Evolutionary conservation across 2,329 filamentous ascomycete genomes (phyloP).

Genomic region (Penicillium paneum): DNA sequence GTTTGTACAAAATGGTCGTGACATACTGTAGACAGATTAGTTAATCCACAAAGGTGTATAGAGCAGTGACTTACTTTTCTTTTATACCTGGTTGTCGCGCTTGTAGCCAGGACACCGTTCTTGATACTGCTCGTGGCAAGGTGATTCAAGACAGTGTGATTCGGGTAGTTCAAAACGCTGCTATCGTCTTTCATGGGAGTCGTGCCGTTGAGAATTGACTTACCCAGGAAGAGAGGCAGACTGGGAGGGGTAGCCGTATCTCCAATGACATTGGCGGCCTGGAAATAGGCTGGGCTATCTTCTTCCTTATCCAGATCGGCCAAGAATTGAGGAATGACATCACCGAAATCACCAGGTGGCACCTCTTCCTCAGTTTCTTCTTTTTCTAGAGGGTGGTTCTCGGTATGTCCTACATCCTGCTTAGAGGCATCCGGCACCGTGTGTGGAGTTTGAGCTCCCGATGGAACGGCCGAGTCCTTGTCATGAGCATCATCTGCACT

Average conservation of each 20-base stretch:
- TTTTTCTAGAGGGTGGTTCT: slow-evolving; percentile 29
- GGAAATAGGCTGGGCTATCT: slow-evolving; percentile 69
- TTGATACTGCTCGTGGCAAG: slow-evolving; percentile 97
- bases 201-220: slow-evolving; percentile 88
- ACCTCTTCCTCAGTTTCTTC: slow-evolving; percentile 55
- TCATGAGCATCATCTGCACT: slow-evolving; percentile 65
- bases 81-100: slow-evolving; percentile 95
- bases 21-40: slow-evolving; percentile 61
- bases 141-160: slow-evolving; percentile 95
- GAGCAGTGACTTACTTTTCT: slow-evolving; percentile 58
- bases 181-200: slow-evolving; percentile 97
- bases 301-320: slow-evolving; percentile 80
- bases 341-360: slow-evolving; percentile 61
- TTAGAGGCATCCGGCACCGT: slow-evolving; percentile 38
- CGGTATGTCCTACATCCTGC: slow-evolving; percentile 37
- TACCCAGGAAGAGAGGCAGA: slow-evolving; percentile 85
- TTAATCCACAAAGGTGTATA: slow-evolving; percentile 1
- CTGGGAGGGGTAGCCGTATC: slow-evolving; percentile 80
- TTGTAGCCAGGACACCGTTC: slow-evolving; percentile 90
- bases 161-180: slow-evolving; percentile 93
- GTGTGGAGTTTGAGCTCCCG: slow-evolving; percentile 46
- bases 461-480: slow-evolving; percentile 36
- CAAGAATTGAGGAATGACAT: slow-evolving; percentile 77
- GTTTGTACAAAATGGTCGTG: slow-evolving; percentile 97
- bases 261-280: slow-evolving; percentile 70